Evolutionary conservation across 257 asterid species (phyloP), one percentile per base, ranked within the genome.

Genomic region (Primulina tabacum): DNA sequence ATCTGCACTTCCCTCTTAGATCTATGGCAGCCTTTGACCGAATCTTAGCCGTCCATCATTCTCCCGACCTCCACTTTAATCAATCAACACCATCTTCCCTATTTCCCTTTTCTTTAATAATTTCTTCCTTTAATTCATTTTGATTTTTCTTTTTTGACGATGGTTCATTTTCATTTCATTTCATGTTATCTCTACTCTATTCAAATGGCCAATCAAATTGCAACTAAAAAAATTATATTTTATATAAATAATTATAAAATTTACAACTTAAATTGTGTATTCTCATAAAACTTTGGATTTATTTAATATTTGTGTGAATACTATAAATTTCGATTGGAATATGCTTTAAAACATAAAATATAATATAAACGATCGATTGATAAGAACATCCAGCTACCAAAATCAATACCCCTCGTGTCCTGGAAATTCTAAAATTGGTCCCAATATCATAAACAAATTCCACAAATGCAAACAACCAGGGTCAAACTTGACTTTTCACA

Each of bases 11-110:
- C 67, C 75, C 71, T 47, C 71, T 76, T 64, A 76, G 77, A 76
- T 76, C 70, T 57, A 43, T 60, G 57, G 84, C 85, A 81, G 88
- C 82, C 89, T 89, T 87, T 89, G 96, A 89, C 96, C 86, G 79
- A 84, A 81, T 89, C 89, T 82, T 67, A 71, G 80, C 86, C 82
- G 75, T 80, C 82, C 79, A 76, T 71, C 70, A 43, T 53, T 70
- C 68, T 60, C 62, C 68, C 50, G 11, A 57, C 28, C 20, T 62
- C 67, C 18, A 65, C 70, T 47, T 69, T 33, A n/a, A 18, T 26
- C 17, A 60, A 32, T 65, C 33, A 17, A n/a, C n/a, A n/a, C n/a
- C n/a, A n/a, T n/a, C n/a, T 3, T 10, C 20, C 5, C 24, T 18
- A 38, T 62, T 52, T 26, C 7, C 67, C 9, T 55, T 2, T 69